Base-by-base conservation (phyloP, 305 asterid species). In the Solanum hybrid region DNA sequence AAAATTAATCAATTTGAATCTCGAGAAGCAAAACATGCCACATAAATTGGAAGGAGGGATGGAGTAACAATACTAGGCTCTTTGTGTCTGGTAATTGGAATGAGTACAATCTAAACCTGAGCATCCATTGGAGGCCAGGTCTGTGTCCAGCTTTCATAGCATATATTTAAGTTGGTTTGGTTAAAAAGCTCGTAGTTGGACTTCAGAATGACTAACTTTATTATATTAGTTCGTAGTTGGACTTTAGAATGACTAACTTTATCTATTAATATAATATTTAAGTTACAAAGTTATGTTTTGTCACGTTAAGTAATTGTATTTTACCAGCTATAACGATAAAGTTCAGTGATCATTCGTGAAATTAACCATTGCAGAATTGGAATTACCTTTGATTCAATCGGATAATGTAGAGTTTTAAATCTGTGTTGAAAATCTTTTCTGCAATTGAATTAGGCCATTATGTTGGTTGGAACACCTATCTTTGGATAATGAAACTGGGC, bases 391-490 rank as follows among this genome's bases (percentile, higher is more conserved):
- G 75, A 22, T 39, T 82, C 65, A 80, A 80, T 39, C 9, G 51
- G 87, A 39, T 41, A 27, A 34, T 11, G 31, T 15, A 5, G 38
- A 29, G 32, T 83, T 83, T 45, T 83, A 41, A 41, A 10, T 82
- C 14, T 1, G 17, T 0, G 13, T 83, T 32, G 41, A 45, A 57
- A 57, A 3, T 17, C 68, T 82, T 13, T 79, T 17, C 79, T 33
- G 4, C 82, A 13, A 27, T 87, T 70, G 92, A 76, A 91, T 36
- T 92, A 97, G 98, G 98, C 99, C 99, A 6, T 88, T 93, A 94
- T 97, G 99, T 89, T 95, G 98, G 98, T 90, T 97, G 95, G 99
- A 95, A 94, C 98, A 95, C 91, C 94, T 96, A 5, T 94, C 98
- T 15, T 83, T 97, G 91, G 97, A 97, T 95, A 95, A 94, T 91